phyloP scores from a whole-genome alignment of 23 red algal species.

The Gracilaria domingensis region DNA sequence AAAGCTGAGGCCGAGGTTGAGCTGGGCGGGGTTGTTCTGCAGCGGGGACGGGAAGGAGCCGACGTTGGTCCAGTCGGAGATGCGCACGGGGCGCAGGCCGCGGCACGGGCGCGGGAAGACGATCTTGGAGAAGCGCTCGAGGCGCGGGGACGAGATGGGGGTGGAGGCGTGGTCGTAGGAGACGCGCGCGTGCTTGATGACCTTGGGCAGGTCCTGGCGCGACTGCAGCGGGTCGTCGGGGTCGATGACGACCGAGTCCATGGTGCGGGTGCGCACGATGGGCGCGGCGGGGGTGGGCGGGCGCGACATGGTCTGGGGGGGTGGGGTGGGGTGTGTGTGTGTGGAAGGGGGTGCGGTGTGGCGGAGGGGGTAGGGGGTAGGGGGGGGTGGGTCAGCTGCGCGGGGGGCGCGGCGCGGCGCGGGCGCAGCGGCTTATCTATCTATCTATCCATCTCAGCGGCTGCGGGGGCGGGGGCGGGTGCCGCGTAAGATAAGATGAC shows the following conservation, averaged over 20 bases:
- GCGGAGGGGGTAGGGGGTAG: background rate
- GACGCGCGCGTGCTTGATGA: conserved; percentile 56
- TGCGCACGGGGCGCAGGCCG: conserved; percentile 33
- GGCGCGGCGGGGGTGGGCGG: conserved; percentile 42
- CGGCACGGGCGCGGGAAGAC: conserved; percentile 47
- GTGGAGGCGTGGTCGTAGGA: conserved; percentile 35
- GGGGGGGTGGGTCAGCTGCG: conserved; percentile 15
- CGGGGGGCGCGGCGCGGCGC: no score
- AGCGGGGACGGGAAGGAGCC: conserved; percentile 93
- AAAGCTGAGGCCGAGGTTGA: conserved; percentile 86
- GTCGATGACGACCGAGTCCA: conserved; percentile 56
- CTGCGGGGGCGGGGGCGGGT: no score
- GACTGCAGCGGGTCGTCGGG: conserved; percentile 70
- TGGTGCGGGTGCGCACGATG: conserved; percentile 53
- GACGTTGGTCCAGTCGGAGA: conserved; percentile 74
- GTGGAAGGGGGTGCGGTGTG: no score
- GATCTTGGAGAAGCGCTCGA: conserved; percentile 70
- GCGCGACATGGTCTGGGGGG: conserved; percentile 60
- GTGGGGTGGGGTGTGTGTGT: no score
- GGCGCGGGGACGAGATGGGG: conserved; percentile 45
- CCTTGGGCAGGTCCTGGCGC: conserved; percentile 63
- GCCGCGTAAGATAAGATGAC: no score
- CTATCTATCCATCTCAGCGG: no score
- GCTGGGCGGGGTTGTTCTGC: conserved; percentile 71
- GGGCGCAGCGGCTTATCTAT: no score